These are phyloP conservation scores for Colletotrichum tofieldiae DNA, from an alignment of 2,329 filamentous ascomycete species.

Conservation along the genomic window DNA sequence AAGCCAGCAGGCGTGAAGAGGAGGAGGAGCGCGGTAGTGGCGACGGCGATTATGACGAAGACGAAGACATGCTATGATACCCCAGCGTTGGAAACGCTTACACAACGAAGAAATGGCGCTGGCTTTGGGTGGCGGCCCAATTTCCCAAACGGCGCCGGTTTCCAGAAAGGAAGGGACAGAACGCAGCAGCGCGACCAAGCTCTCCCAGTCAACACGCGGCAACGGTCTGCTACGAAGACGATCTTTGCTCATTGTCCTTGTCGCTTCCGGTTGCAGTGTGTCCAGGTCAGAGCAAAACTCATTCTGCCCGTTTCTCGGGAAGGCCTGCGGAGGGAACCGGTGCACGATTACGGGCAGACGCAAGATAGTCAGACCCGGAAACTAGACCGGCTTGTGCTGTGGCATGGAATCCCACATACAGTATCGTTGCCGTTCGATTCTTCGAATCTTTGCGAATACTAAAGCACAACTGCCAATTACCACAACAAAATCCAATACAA, in stretches of 20 bases:
- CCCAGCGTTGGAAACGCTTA: slow-evolving; percentile 21
- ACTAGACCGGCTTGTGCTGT: neutral
- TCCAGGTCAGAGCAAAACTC: neutral
- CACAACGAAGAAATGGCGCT: neutral
- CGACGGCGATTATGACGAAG: slow-evolving; percentile 75
- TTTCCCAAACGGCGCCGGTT: neutral
- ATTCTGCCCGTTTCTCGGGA: neutral
- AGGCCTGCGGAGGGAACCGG: neutral
- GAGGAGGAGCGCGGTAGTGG: slow-evolving; percentile 77
- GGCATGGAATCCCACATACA: neutral
- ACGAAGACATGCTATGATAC: slow-evolving; percentile 64
- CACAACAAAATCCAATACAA: neutral
- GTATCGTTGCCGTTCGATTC: neutral
- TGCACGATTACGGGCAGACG: neutral
- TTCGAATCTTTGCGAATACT: too few species aligned
- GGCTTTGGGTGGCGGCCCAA: neutral
- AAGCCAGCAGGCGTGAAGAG: slow-evolving; percentile 83
- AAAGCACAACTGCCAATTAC: neutral
- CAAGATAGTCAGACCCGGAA: neutral
- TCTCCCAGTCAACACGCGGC: neutral
- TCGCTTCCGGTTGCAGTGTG: neutral
- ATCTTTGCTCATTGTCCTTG: neutral
- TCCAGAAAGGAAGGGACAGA: neutral
- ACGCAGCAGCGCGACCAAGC: neutral
- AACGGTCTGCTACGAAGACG: neutral